Conservation (phyloP, 2,329 filamentous ascomycete genomes). For the Colletotrichum filicis region DNA sequence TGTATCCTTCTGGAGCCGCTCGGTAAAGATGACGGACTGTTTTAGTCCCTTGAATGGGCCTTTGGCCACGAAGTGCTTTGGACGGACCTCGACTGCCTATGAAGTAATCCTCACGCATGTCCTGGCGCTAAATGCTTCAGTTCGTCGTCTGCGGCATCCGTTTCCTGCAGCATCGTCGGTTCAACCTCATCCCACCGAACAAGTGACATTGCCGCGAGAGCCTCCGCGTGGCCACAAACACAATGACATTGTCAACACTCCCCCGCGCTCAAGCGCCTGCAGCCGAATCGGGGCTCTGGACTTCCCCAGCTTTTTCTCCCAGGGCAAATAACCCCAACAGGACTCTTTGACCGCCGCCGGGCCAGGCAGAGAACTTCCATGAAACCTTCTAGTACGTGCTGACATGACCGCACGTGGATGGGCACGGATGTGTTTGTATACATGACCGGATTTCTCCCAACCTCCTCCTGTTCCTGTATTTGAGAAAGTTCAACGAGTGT, state of each 20-base stretch:
- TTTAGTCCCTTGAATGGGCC: background rate
- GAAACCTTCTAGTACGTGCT: background rate
- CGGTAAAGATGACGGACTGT: background rate
- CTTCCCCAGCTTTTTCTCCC: background rate
- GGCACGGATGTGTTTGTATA: background rate
- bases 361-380: background rate
- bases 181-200: background rate
- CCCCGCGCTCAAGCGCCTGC: background rate
- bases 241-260: background rate
- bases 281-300: background rate
- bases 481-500: background rate
- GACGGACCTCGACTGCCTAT: conserved; percentile 3
- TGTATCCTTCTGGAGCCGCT: background rate
- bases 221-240: background rate
- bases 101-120: no score
- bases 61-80: background rate
- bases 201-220: background rate
- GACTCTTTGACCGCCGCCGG: background rate
- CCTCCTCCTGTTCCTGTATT: background rate
- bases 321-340: background rate
- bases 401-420: conserved; percentile 6
- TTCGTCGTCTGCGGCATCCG: conserved; percentile 16
- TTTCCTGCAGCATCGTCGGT: background rate
- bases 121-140: background rate
- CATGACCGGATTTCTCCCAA: background rate